phyloP scores from a whole-genome alignment of 2,329 filamentous ascomycete genomes.

The Fusarium decemcellulare region DNA sequence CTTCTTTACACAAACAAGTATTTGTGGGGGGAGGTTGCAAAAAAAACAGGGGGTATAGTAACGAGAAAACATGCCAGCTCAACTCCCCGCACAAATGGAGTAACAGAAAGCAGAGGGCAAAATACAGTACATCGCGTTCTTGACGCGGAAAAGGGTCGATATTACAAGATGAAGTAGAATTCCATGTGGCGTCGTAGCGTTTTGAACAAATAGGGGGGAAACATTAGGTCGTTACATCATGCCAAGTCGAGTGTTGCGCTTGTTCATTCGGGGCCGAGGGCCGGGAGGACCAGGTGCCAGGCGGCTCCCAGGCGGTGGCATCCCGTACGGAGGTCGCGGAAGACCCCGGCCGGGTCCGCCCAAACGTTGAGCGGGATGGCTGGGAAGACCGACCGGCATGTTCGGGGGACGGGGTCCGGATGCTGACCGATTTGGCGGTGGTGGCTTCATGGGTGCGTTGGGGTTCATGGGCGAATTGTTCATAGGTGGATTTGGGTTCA shows the following conservation, averaged over 20 bases:
- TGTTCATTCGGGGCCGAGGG: constrained; percentile 68
- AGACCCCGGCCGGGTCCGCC: constrained; percentile 38
- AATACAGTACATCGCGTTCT: constrained; percentile 17
- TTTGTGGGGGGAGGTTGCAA: constrained; percentile 16
- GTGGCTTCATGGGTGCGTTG: constrained; percentile 34
- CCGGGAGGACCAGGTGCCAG: constrained; percentile 51
- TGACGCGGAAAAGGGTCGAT: constrained; percentile 18
- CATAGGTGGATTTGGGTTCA: constrained; percentile 17
- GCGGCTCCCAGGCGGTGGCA: constrained; percentile 40
- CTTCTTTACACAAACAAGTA: constrained; percentile 12
- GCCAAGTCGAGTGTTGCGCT: constrained; percentile 72
- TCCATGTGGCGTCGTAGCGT: constrained; percentile 33
- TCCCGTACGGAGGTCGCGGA: constrained; percentile 45
- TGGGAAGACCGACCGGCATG: constrained; percentile 43
- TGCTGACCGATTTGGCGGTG: constrained; percentile 25
- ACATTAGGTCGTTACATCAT: constrained; percentile 62
- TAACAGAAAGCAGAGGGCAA: constrained; percentile 21
- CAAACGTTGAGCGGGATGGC: constrained; percentile 43
- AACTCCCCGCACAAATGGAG: constrained; percentile 31
- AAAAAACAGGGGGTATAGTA: constrained; percentile 43
- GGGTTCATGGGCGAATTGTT: constrained; percentile 14
- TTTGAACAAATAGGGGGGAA: constrained; percentile 22
- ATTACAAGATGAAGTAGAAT: constrained; percentile 39
- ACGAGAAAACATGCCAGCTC: constrained; percentile 39
- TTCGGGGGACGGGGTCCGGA: constrained; percentile 42